phyloP scores from a whole-genome alignment of 208 protist species.

The Novymonas esmeraldas region DNA sequence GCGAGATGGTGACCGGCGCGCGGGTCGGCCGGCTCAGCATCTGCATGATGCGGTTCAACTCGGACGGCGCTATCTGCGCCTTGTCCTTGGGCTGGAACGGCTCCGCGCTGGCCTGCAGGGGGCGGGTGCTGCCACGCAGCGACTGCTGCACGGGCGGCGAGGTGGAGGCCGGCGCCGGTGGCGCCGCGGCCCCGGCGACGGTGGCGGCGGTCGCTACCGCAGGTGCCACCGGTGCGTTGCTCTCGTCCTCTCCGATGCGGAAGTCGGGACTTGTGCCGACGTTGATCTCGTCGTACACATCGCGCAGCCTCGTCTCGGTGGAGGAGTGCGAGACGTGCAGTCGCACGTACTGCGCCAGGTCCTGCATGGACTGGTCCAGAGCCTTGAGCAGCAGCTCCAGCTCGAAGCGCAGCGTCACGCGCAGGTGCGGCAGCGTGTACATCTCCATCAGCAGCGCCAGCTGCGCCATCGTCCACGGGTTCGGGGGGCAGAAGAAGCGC shows the following conservation, averaged over 20 bases:
- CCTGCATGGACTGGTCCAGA: conserved; percentile 64
- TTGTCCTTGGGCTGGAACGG: conserved; percentile 86
- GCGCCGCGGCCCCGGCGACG: conserved; percentile 15
- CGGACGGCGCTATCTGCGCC: conserved; percentile 14
- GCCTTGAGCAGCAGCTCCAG: conserved; percentile 90
- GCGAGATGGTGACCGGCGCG: conserved; percentile 55
- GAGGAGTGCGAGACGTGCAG: conserved; percentile 39
- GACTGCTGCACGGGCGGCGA: conserved; percentile 22
- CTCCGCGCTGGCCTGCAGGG: conserved; percentile 83
- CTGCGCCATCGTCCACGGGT: conserved; percentile 98
- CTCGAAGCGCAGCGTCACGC: conserved; percentile 98
- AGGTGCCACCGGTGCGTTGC: conserved; percentile 18
- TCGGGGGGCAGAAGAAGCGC: conserved; percentile 96
- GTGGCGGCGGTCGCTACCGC: conserved; percentile 13
- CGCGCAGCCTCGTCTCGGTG: conserved; percentile 44
- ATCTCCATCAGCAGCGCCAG: conserved; percentile 95
- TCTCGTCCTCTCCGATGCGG: conserved; percentile 59
- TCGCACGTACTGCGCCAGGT: conserved; percentile 59
- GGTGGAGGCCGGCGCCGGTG: conserved; percentile 12
- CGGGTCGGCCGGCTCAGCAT: conserved; percentile 35
- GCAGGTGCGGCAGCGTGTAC: conserved; percentile 95
- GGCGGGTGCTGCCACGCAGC: conserved; percentile 31
- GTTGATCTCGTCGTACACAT: conserved; percentile 74
- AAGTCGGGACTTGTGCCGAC: conserved; percentile 80
- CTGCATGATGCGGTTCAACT: conserved; percentile 30